Conservation (phyloP, 805 yeast species). For the Schwanniomyces occidentalis region DNA sequence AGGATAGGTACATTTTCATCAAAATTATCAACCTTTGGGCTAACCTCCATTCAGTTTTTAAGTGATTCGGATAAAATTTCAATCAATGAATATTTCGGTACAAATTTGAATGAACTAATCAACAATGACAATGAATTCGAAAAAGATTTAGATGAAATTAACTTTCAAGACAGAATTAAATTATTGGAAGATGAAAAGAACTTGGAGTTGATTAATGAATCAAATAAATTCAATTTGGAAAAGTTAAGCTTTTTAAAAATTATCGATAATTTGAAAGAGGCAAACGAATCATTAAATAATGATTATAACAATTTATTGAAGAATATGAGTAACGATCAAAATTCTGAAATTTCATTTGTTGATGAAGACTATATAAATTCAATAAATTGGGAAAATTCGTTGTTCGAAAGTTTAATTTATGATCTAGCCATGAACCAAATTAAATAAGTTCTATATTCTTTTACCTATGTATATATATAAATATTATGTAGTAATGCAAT, state of each 20-base stretch:
- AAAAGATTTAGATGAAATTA: background rate
- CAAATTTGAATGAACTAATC: constrained; percentile 5
- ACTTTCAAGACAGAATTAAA: constrained; percentile 1
- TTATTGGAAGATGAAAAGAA: constrained; percentile 1
- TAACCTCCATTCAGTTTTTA: constrained; percentile 17
- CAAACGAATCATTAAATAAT: constrained; percentile 1
- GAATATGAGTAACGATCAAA: background rate
- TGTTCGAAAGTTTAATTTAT: constrained; percentile 18
- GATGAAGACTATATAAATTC: constrained; percentile 16
- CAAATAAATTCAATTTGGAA: constrained; percentile 3
- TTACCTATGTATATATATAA: constrained; percentile 1
- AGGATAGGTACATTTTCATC: constrained; percentile 22
- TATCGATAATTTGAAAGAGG: constrained; percentile 2
- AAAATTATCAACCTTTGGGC: constrained; percentile 17
- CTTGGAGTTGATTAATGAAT: constrained; percentile 4
- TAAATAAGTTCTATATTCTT: constrained; percentile 1
- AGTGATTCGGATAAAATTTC: constrained; percentile 13
- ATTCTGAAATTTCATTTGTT: constrained; percentile 7
- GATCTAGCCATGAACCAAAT: constrained; percentile 9
- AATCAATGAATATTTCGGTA: constrained; percentile 11
- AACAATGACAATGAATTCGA: constrained; percentile 2
- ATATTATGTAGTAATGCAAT: constrained; percentile 7
- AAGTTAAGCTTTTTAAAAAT: constrained; percentile 1
- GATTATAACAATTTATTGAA: background rate
- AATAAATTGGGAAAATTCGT: constrained; percentile 22